A percentile compares a stretch with the other conserved stretches of the same genome.
phyloP scores from a whole-genome alignment of 2,329 filamentous ascomycete genomes.

The Colletotrichum sojae region DNA sequence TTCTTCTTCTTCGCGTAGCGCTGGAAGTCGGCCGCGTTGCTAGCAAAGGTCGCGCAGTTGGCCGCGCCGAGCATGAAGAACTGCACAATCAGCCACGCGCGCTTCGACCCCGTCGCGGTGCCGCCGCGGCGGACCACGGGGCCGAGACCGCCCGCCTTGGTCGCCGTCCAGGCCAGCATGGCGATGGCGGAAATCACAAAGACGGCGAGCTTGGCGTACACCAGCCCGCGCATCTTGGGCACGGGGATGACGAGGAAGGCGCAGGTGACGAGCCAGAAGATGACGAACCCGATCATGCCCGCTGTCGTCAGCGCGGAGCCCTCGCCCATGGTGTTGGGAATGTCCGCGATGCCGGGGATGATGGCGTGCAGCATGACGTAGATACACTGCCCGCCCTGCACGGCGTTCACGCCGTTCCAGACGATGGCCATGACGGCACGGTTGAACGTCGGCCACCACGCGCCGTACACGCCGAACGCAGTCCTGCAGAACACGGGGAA shows the following conservation, averaged over 20 bases:
- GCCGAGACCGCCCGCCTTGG: slow-evolving; percentile 80
- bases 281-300: slow-evolving; percentile 57
- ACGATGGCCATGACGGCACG: slow-evolving; percentile 61
- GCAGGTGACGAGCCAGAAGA: slow-evolving; percentile 58
- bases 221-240: slow-evolving; percentile 41
- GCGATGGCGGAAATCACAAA: slow-evolving; percentile 54
- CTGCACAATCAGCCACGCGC: slow-evolving; percentile 54
- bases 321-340: slow-evolving; percentile 56
- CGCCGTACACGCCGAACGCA: slow-evolving; percentile 60
- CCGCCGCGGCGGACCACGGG: slow-evolving; percentile 74
- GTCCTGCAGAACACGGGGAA: slow-evolving; percentile 59
- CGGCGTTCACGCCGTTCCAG: slow-evolving; percentile 59
- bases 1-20: slow-evolving; percentile 57
- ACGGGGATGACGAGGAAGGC: slow-evolving; percentile 55
- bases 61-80: slow-evolving; percentile 54
- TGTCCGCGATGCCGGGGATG: slow-evolving; percentile 55
- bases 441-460: slow-evolving; percentile 60
- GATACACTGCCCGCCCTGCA: slow-evolving; percentile 51
- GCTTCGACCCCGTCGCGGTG: slow-evolving; percentile 60
- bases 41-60: slow-evolving; percentile 54
- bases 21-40: slow-evolving; percentile 59
- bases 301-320: slow-evolving; percentile 57
- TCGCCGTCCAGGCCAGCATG: slow-evolving; percentile 70
- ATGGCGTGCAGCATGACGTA: slow-evolving; percentile 56
- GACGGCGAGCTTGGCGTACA: slow-evolving; percentile 49